Percentiles rank a stretch among this genome's conserved stretches.
phyloP scores from a whole-genome alignment of 2,329 filamentous ascomycete species.

The Colletotrichum tabaci region DNA sequence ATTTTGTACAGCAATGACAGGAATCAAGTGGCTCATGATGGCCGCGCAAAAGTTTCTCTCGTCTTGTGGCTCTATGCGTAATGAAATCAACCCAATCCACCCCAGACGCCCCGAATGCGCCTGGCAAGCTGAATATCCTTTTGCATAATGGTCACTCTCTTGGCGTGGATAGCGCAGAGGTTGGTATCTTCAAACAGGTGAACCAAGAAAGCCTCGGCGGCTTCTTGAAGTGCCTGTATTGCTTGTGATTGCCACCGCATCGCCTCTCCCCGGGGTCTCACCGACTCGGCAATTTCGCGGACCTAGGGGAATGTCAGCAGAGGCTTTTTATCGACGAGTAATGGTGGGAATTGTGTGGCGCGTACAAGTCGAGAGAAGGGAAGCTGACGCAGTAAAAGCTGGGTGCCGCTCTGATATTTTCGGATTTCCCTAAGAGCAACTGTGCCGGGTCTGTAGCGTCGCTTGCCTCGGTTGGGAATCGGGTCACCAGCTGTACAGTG shows the following conservation, averaged over 20 bases:
- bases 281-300: conserved; percentile 79
- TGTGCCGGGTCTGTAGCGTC: conserved; percentile 84
- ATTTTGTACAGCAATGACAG: conserved; percentile 3
- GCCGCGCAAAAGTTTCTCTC: background rate
- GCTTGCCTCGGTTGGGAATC: conserved; percentile 72
- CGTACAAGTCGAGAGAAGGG: conserved; percentile 83
- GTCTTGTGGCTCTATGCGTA: background rate
- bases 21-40: background rate
- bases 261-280: conserved; percentile 75
- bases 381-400: conserved; percentile 85
- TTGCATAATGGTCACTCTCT: conserved; percentile 96
- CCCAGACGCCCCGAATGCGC: conserved; percentile 84
- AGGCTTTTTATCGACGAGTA: background rate
- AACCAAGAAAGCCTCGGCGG: conserved; percentile 95
- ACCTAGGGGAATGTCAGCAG: conserved; percentile 59
- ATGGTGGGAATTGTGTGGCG: conserved; percentile 12
- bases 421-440: conserved; percentile 92
- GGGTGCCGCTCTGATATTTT: conserved; percentile 89
- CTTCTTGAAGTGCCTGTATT: conserved; percentile 93
- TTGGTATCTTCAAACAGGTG: conserved; percentile 98
- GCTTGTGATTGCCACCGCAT: conserved; percentile 97
- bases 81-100: conserved; percentile 70
- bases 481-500: conserved; percentile 77
- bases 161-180: conserved; percentile 96
- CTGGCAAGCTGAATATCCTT: conserved; percentile 96